A percentile compares a stretch with the other conserved stretches of the same genome.
Conservation (phyloP, 495 filamentous ascomycete species). For the Umbilicaria muhlenbergii region DNA sequence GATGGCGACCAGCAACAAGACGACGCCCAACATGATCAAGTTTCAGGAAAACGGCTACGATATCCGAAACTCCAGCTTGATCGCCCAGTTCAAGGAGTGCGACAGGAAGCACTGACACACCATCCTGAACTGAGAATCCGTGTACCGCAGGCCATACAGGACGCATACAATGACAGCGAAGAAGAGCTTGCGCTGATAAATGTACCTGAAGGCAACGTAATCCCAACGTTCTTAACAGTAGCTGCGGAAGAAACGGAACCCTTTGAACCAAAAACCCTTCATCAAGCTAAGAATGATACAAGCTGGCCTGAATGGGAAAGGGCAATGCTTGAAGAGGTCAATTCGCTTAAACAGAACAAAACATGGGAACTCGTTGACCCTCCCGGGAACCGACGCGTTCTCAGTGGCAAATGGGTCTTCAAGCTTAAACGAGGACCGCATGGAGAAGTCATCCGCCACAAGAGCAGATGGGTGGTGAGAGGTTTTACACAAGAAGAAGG, state of each 20-base stretch:
- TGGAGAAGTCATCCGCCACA: conserved; percentile 16
- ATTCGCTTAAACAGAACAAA: conserved; percentile 16
- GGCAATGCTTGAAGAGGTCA: conserved; percentile 13
- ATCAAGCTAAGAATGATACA: conserved; percentile 5
- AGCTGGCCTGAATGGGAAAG: conserved; percentile 7
- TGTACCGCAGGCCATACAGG: no score
- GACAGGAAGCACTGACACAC: no score
- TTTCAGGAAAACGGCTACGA: no score
- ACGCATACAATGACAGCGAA: no score
- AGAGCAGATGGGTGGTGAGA: conserved; percentile 18
- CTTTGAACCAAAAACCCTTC: conserved; percentile 8
- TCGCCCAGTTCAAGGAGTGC: no score
- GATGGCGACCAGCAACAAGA: no score
- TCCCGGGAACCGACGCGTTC: conserved; percentile 12
- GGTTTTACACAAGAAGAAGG: conserved; percentile 19
- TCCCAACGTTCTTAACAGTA: no score
- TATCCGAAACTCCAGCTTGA: no score
- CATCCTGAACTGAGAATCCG: no score
- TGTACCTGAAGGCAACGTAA: no score
- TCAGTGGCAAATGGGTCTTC: conserved; percentile 19
- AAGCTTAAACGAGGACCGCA: conserved; percentile 18
- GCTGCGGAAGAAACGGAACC: conserved; percentile 12
- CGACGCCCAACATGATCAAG: no score
- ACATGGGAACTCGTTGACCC: conserved; percentile 16
- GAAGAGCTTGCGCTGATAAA: no score